Evolutionary conservation across 2,329 filamentous ascomycete genomes (phyloP), one percentile per base, ranked within the genome.

Genomic region (Calonectria hawksworthii): DNA sequence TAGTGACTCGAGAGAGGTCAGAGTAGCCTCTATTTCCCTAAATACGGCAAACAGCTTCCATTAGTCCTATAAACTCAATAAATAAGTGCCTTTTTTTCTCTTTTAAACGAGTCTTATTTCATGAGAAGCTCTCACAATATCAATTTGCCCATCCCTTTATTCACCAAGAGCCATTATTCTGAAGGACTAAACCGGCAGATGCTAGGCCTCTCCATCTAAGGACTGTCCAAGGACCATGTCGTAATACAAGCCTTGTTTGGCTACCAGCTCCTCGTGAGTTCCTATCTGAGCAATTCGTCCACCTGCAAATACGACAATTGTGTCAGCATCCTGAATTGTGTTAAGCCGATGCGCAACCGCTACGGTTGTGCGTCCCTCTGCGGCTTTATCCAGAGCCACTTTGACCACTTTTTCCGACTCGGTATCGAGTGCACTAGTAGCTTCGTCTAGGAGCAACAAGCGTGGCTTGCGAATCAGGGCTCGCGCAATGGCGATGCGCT

Each of bases 371-470:
- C 83, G 83, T 72, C 75, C 87, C 4, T 82, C 82, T 0, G 84
- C 84, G 0, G 85, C 85, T 30, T 78, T 67, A 80, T 93, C 90
- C 26, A 95, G 86, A 0, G 92, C 92, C 4, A 85, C 86, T 81
- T 94, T 93, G 13, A 95, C 92, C 1, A 93, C 85, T 75, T 89
- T 90, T 81, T 95, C 93, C 0, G 90, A 92, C 79, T 93, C 90
- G 0, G 92, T 92, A 76, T 95, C 93, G 0, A 95, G 86, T 0
- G 87, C 87, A 26, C 85, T 87, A 0, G 94, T 96, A 1, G 94
- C 94, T 84, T 96, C 94, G 79, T 96, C 94, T 0, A 96, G 86
- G 8, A 96, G 89, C 4, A 96, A 85, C 2, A 96, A 90, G 0
- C 87, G 86, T 0, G 94, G 94, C 66, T 92, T 86, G 59, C 93